phyloP scores from a whole-genome alignment of 2,329 filamentous ascomycete genomes.

The Phaeoacremonium minimum region DNA sequence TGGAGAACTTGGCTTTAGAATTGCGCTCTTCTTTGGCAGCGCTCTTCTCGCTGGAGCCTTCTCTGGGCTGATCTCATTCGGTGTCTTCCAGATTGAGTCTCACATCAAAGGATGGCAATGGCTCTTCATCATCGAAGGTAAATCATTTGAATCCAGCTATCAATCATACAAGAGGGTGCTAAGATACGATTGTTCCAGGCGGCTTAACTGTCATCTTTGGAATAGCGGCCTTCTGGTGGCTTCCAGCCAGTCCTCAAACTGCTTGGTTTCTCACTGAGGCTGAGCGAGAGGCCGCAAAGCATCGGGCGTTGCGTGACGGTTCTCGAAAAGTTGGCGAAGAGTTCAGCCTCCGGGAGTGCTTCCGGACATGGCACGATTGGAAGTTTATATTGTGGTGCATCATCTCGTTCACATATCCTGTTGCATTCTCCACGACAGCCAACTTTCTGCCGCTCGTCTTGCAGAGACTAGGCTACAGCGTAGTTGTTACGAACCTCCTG shows the following conservation, averaged over 20 bases:
- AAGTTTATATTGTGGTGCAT: constrained; percentile 37
- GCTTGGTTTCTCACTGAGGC: constrained; percentile 38
- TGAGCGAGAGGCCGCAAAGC: constrained; percentile 33
- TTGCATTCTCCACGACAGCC: constrained; percentile 33
- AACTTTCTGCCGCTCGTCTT: constrained; percentile 46
- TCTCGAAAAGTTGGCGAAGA: constrained; percentile 28
- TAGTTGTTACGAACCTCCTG: constrained; percentile 41
- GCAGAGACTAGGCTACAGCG: constrained; percentile 34
- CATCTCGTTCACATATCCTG: constrained; percentile 41
- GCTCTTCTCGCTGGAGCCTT: constrained; percentile 9
- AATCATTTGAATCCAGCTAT: no score
- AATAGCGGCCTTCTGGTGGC: constrained; percentile 6
- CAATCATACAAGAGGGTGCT: no score
- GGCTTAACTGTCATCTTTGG: constrained; percentile 7
- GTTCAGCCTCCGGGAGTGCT: constrained; percentile 34
- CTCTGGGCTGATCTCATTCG: constrained; percentile 8
- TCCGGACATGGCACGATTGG: constrained; percentile 29
- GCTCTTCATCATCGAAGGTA: constrained; percentile 12
- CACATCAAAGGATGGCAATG: constrained; percentile 9
- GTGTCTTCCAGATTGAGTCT: constrained; percentile 8
- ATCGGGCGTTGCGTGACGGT: constrained; percentile 38
- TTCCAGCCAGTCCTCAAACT: constrained; percentile 27
- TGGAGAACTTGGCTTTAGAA: constrained; percentile 8
- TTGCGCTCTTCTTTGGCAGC: constrained; percentile 9
- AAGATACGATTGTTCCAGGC: no score